phyloP scores from a whole-genome alignment of 2,329 filamentous ascomycete species.

The Scopulariopsis brevicaulis region DNA sequence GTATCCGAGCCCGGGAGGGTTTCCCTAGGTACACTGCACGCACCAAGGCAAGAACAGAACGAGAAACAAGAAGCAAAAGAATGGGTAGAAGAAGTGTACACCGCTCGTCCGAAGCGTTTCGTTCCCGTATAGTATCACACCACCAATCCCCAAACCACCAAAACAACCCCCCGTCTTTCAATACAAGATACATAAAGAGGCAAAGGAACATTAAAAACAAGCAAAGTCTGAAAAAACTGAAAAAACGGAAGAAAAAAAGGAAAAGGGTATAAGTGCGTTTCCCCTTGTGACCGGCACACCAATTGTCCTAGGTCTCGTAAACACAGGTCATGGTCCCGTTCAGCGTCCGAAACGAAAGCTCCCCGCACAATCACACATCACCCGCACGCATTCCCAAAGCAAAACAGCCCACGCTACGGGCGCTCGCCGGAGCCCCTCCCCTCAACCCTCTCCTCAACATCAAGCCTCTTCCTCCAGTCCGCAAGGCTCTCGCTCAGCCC shows the following conservation, averaged over 20 bases:
- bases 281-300: not conserved
- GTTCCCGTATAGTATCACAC: not conserved
- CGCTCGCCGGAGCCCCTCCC: not conserved
- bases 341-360: no score
- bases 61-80: conserved; percentile 1
- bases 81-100: not conserved
- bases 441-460: conserved; percentile 31
- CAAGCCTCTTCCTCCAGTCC: conserved; percentile 70
- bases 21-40: not conserved
- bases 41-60: not conserved
- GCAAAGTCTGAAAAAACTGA: conserved; percentile 7
- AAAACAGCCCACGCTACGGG: not conserved
- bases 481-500: conserved; percentile 61
- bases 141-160: not conserved
- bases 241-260: conserved; percentile 2
- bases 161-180: conserved; percentile 4
- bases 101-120: not conserved
- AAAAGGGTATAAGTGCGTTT: not conserved
- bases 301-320: not conserved
- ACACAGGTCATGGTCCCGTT: not conserved
- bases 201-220: conserved; percentile 8
- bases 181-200: conserved; percentile 1
- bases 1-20: not conserved
- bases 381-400: not conserved
- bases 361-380: not conserved